A percentile compares a stretch with the other conserved stretches of the same genome.
These are phyloP conservation scores for Aspergillus intermedius DNA, from an alignment of 2,329 filamentous ascomycete species.

Conservation along the genomic window DNA sequence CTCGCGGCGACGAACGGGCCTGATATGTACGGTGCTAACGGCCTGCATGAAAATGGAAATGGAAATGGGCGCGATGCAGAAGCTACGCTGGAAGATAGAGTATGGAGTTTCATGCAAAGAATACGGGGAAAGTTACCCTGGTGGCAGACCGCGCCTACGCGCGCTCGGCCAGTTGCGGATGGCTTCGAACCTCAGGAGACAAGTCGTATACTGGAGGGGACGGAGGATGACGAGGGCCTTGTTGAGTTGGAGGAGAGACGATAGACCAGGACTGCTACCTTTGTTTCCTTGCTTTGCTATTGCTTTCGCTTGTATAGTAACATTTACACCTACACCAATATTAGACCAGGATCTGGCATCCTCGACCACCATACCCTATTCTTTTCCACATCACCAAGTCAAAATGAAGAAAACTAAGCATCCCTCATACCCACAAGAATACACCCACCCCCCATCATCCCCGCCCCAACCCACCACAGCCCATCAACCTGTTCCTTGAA, in stretches of 20 bases:
- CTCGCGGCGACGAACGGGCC: constrained; percentile 28
- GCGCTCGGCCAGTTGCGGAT: constrained; percentile 4
- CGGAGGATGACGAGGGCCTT: constrained; percentile 45
- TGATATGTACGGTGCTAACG: constrained; percentile 17
- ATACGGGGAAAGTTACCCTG: constrained; percentile 16
- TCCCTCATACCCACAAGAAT: constrained; percentile 58
- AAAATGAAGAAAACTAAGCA: not conserved
- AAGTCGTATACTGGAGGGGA: constrained; percentile 44
- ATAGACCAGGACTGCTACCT: not conserved
- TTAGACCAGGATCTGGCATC: constrained; percentile 2
- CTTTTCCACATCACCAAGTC: not conserved
- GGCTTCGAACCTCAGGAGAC: not conserved
- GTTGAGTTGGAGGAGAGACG: constrained; percentile 41
- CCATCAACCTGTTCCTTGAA: constrained; percentile 52
- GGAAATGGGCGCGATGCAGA: constrained; percentile 2
- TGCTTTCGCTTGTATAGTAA: constrained; percentile 1
- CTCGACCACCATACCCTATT: not conserved
- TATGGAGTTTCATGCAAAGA: constrained; percentile 33
- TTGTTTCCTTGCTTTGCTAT: not conserved
- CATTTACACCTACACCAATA: not conserved
- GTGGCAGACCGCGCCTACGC: constrained; percentile 9
- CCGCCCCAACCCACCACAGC: constrained; percentile 57
- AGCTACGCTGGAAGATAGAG: constrained; percentile 28
- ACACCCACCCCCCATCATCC: constrained; percentile 54
- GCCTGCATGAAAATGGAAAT: constrained; percentile 9